Evolutionary conservation across 768 basidiomycete genomes (phyloP).

Genomic region (Agaricus subrufescens): DNA sequence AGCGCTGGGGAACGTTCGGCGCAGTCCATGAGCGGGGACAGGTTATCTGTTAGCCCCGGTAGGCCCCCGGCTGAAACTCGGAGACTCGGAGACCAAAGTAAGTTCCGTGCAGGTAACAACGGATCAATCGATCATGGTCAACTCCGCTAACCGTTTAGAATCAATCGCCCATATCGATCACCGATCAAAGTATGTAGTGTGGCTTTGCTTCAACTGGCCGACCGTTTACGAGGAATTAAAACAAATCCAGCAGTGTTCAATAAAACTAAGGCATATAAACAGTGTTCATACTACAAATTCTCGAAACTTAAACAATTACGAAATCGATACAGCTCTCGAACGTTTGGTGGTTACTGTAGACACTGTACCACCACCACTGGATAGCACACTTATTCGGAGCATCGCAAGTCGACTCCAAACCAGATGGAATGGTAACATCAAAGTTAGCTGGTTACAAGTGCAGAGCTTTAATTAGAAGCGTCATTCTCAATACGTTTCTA

Average conservation of each 20-base stretch:
- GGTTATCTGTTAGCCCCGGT: too few relatives aligned
- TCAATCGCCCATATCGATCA: too few relatives aligned
- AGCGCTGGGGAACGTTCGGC: too few relatives aligned
- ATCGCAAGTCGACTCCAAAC: slow-evolving; percentile 24
- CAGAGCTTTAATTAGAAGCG: neutral
- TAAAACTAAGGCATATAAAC: neutral
- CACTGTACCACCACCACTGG: slow-evolving; percentile 33
- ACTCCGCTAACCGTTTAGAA: too few relatives aligned
- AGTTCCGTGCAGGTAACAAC: too few relatives aligned
- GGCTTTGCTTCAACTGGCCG: too few relatives aligned
- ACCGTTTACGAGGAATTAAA: too few relatives aligned
- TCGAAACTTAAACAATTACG: slow-evolving; percentile 4
- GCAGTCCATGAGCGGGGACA: too few relatives aligned
- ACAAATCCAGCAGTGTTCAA: neutral
- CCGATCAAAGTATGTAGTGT: too few relatives aligned
- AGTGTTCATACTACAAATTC: neutral
- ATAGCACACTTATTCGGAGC: slow-evolving; percentile 28
- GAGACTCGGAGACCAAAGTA: too few relatives aligned
- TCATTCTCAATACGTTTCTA: neutral
- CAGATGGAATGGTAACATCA: slow-evolving; percentile 18
- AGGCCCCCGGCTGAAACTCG: too few relatives aligned
- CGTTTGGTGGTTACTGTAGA: slow-evolving; percentile 21
- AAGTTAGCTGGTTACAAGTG: slow-evolving; percentile 21
- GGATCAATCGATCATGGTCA: too few relatives aligned
- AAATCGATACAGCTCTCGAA: slow-evolving; percentile 34